Evolutionary conservation across 192 early-diverging fungal species (phyloP), one percentile per base, ranked within the genome.

Genomic region (Spizellomyces punctatus): DNA sequence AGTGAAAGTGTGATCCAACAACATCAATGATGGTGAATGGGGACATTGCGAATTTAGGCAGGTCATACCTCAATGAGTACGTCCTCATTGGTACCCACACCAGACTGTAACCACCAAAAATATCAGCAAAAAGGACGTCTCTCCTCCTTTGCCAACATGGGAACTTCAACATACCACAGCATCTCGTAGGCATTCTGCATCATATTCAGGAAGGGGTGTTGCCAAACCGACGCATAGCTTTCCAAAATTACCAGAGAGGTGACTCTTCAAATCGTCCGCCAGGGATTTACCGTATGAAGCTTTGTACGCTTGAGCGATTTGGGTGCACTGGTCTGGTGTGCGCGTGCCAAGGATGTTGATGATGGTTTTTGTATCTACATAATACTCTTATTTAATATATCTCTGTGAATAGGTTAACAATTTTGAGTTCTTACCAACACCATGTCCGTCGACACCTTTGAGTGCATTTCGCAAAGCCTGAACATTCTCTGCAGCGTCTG

Each of bases 31-130:
- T n/a, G n/a, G 22, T n/a, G 54, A 7, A n/a, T 56, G 22, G 54
- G 7, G 17, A 56, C 54, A 56, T n/a, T n/a, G 4, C 54, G n/a
- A n/a, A 56, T 5, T 36, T 36, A 36, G 27, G 27, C 27, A 36
- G n/a, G 0, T 14, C 60, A 10, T 17, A 71, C 66, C 69, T 71
- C 66, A 16, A 67, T 67, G 36, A 67, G 19, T 27, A 67, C n/a
- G 6, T 67, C 66, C 43, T 67, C 66, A 57, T 58, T 58, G n/a
- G 52, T 57, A 16, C 66, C 66, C n/a, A 67, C 12, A 58, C 66
- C 66, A 17, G n/a, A 7, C 66, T 67, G 0, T 19, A 43, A 48
- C 16, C 27, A 36, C 27, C 27, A 36, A 36, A 36, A 36, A 2
- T 36, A 3, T 36, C 27, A 36, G 27, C 27, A 61, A 55, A 55